These are phyloP conservation scores for Craspedostauros australis DNA, from an alignment of 108 stramenopile genomes.

Conservation along the genomic window DNA sequence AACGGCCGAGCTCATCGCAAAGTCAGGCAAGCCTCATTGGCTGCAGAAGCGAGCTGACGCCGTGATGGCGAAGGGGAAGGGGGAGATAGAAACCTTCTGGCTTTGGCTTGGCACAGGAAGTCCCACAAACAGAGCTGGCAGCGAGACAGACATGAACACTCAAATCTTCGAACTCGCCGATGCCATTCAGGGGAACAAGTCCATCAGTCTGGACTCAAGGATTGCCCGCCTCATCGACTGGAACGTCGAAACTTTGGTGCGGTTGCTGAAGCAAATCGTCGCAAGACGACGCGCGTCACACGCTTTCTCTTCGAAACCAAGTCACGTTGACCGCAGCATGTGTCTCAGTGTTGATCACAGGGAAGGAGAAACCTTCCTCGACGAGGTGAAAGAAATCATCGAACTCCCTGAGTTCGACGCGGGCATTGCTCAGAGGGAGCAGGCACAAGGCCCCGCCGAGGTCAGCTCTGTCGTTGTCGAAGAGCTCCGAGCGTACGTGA, in stretches of 20 bases:
- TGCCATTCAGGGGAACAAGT: no score
- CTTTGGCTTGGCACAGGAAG: no score
- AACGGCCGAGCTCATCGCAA: conserved; percentile 8
- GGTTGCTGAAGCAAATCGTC: conserved; percentile 23
- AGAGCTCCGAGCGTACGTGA: conserved; percentile 25
- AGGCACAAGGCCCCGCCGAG: no score
- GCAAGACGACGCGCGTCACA: conserved; percentile 14
- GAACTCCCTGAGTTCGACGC: conserved; percentile 15
- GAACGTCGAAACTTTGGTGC: conserved; percentile 22
- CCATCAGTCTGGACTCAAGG: no score
- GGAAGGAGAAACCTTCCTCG: conserved; percentile 6
- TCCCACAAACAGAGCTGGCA: no score
- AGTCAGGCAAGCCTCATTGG: conserved; percentile 18
- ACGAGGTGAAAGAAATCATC: conserved; percentile 22
- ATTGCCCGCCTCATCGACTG: conserved; percentile 30
- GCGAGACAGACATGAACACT: no score
- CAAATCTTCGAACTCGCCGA: no score
- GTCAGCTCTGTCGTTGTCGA: conserved; percentile 6
- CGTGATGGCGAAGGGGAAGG: conserved; percentile 43
- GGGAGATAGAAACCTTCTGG: conserved; percentile 39
- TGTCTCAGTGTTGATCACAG: conserved; percentile 1
- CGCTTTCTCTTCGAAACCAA: no score
- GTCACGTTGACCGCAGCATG: background rate
- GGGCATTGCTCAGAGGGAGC: no score
- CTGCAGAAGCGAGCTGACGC: conserved; percentile 11